Evolutionary conservation across 768 basidiomycete genomes (phyloP).

Genomic region (Pleurotus ostreatus): DNA sequence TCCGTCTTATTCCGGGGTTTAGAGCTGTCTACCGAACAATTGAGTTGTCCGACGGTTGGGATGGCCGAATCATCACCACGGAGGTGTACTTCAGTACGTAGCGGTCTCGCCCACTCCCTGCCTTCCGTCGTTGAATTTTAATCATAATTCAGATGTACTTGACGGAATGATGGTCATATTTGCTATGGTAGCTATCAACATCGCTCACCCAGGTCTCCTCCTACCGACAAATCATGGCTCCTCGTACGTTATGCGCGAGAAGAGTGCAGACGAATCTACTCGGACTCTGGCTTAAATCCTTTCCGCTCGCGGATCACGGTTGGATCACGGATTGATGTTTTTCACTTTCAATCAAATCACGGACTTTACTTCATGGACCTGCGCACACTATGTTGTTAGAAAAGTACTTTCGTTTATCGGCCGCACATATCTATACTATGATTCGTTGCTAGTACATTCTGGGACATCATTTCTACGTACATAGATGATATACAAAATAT

Average conservation of each 20-base stretch:
- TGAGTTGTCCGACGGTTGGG: constrained; percentile 39
- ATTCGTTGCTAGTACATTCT: too few species aligned
- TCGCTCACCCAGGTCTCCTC: constrained; percentile 42
- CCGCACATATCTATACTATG: too few species aligned
- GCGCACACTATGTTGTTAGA: too few species aligned
- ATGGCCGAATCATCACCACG: constrained; percentile 32
- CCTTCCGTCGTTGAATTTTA: constrained; percentile 21
- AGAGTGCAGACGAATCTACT: neutral
- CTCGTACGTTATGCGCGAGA: neutral
- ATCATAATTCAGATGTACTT: constrained; percentile 35
- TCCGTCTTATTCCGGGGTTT: neutral
- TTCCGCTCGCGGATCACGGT: too few species aligned
- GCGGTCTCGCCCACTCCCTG: neutral
- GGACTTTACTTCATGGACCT: too few species aligned
- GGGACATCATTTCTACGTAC: too few species aligned
- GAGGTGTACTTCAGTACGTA: constrained; percentile 35
- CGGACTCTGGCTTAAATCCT: neutral
- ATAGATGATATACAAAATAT: too few species aligned
- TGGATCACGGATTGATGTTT: too few species aligned
- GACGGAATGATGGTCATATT: constrained; percentile 48
- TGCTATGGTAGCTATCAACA: constrained; percentile 44
- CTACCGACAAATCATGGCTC: constrained; percentile 15
- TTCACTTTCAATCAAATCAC: too few species aligned
- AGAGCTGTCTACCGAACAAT: constrained; percentile 40
- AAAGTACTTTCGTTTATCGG: too few species aligned